Conservation (phyloP, 164 flowering plant genomes). For the Akebia trifoliata region DNA sequence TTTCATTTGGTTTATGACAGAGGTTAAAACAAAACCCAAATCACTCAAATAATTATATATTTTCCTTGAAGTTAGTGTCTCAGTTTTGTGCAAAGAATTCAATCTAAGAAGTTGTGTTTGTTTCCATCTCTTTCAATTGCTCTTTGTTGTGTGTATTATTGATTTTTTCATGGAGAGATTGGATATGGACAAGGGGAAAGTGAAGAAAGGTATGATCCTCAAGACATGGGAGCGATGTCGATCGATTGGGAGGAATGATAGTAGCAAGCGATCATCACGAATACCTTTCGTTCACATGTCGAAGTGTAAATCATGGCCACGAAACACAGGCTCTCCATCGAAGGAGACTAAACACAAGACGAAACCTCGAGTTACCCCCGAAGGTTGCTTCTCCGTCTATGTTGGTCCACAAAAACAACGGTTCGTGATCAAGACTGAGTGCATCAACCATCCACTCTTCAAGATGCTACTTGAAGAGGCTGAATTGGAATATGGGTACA, state of each 20-base stretch:
- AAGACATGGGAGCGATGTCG: conserved; percentile 59
- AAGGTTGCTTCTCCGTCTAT: conserved; percentile 55
- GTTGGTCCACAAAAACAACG: conserved; percentile 48
- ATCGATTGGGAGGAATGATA: conserved; percentile 26
- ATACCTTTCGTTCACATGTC: not conserved
- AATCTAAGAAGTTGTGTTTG: too few species aligned
- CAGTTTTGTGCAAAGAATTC: too few species aligned
- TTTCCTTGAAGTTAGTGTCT: too few species aligned
- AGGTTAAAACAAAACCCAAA: conserved; percentile 32
- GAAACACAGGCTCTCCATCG: not conserved
- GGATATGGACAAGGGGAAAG: conserved; percentile 25
- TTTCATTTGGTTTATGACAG: conserved; percentile 59
- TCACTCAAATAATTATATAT: not conserved
- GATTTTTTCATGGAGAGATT: conserved; percentile 10
- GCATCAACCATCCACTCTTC: conserved; percentile 56
- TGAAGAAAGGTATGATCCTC: conserved; percentile 32
- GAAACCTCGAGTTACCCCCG: conserved; percentile 28
- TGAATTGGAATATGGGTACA: conserved; percentile 49
- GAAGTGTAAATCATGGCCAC: conserved; percentile 57
- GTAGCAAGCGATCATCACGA: conserved; percentile 1
- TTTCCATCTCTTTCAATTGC: not conserved
- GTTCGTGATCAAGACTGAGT: conserved; percentile 45
- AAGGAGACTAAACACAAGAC: not conserved
- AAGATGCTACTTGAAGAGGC: conserved; percentile 55
- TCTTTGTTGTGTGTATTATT: not conserved